Base-by-base conservation (phyloP, 2,329 filamentous ascomycete species). In the Cercospora brassicicola region DNA sequence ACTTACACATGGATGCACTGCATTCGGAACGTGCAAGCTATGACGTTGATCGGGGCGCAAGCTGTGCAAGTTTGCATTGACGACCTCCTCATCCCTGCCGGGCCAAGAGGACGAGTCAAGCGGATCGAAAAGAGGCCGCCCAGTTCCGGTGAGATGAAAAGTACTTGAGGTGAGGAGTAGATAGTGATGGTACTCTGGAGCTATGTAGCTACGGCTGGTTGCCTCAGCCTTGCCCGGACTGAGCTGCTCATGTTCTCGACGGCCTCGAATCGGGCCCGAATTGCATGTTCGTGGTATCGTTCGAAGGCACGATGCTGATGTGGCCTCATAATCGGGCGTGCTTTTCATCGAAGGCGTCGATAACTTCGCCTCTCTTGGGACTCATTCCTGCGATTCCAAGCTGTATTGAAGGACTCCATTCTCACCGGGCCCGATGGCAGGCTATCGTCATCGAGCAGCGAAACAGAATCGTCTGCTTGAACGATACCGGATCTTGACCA, bases 1-100 rank as follows among this genome's bases (percentile, higher is more conserved):
- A 57, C 48, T 64, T 63, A 42, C 53, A 64, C 62, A 64, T 64
- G 62, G 62, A 64, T 64, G 33, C 62, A 64, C 62, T 64, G 62
- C 62, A 64, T 59, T 39, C 51, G 31, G 26, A 6, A 23, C n/a
- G 33, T 39, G 51, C 61, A 28, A 55, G 53, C 28, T 23, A 64
- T 63, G 48, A 63, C 61, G 60, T 62, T 53, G 48, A 39, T 31
- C 61, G 48, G 61, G 55, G 26, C 55, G 55, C 30, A 57, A 23
- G 48, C 26, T 28, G 48, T 53, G 48, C 48, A 26, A 33, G 48
- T 62, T 20, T 33, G 30, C 39, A 55, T 26, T 23, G 51, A 64
- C 20, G 51, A 30, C 62, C 31, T 57, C 33, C 51, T 59, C 28
- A 64, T 64, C 62, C 62, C 53, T 64, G 62, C 10, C 36, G 2